Base-by-base conservation (phyloP, 2,329 filamentous ascomycete species). In the Sphaerulina vaccinii region DNA sequence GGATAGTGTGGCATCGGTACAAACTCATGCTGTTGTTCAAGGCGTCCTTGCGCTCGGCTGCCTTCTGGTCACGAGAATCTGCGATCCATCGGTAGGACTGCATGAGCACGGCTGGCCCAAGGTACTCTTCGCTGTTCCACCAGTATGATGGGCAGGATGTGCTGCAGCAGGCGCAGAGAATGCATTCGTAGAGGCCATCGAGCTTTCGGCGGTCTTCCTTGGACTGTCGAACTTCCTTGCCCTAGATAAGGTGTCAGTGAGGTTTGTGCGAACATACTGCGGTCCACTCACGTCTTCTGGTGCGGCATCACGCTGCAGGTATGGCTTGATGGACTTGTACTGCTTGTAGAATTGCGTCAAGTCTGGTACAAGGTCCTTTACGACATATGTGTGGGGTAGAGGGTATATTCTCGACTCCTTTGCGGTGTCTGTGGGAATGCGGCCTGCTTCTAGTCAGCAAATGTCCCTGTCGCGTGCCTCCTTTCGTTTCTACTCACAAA, bases 91-190 rank as follows among this genome's bases (percentile, higher is more conserved):
- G 85, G 84, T 97, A 99, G 7, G 90, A 96, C 78, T 99, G 93
- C 62, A 99, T 84, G 47, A 99, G 87, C 56, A 99, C 89, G 62
- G 93, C 93, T 54, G 93, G 93, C 59, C 93, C 93, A 44, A 99
- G 88, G 79, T 99, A 99, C 75, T 97, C 91, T 77, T 97, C 91
- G 64, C 87, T 85, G 80, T 99, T 99, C 93, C 93, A 99, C 93
- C 93, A 99, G 82, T 99, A 99, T 15, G 90, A 96, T n/a, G 93
- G 93, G 81, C 93, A 99, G 40, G 92, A 96, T 18, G 93, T 99
- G 62, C 88, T 93, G 85, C 93, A 99, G 85, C 93, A 99, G 65
- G 92, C 92, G 80, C 93, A 99, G 53, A 99, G 86, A 74, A 99
- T 97, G 78, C 93, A 99, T 78, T 99, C 93, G 79, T 99, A 97